These are phyloP conservation scores for Stropharia rugosoannulata DNA, from an alignment of 768 basidiomycete genomes.

Conservation along the genomic window DNA sequence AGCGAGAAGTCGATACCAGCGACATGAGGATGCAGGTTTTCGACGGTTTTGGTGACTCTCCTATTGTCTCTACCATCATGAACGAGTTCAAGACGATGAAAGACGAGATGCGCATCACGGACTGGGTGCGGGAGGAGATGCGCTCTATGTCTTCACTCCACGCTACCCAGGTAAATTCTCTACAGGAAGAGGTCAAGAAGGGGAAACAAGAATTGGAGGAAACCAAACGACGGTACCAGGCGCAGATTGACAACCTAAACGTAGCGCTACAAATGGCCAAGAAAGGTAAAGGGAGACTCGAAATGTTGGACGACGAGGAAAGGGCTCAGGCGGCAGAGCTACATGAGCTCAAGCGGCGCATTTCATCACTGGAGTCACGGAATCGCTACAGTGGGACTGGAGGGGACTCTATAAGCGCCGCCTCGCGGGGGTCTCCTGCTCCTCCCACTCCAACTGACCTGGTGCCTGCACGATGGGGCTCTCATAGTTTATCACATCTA, in stretches of 20 bases:
- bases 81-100: slow-evolving; percentile 18
- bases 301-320: slow-evolving; percentile 3
- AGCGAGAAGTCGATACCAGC: slow-evolving; percentile 5
- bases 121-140: slow-evolving; percentile 10
- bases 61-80: slow-evolving; percentile 12
- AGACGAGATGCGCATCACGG: slow-evolving; percentile 13
- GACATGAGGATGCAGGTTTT: slow-evolving; percentile 1
- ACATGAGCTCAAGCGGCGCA: slow-evolving; percentile 14
- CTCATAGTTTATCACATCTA: slow-evolving; percentile 13
- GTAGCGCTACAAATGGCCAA: slow-evolving; percentile 6
- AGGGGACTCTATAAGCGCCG: neutral
- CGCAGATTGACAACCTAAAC: slow-evolving; percentile 8
- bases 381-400: neutral
- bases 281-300: slow-evolving; percentile 7
- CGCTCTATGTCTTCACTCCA: slow-evolving; percentile 8
- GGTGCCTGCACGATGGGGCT: slow-evolving; percentile 1
- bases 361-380: slow-evolving; percentile 11
- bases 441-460: slow-evolving; percentile 2
- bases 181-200: slow-evolving; percentile 9
- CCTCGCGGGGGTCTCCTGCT: slow-evolving; percentile 5
- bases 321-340: slow-evolving; percentile 8
- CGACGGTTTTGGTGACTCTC: slow-evolving; percentile 6
- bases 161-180: slow-evolving; percentile 6
- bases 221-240: slow-evolving; percentile 8
- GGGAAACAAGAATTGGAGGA: slow-evolving; percentile 8